Percentiles rank a stretch among this genome's conserved stretches.
phyloP scores from a whole-genome alignment of 192 early-diverging fungal species.

The Coemansia sp. region DNA sequence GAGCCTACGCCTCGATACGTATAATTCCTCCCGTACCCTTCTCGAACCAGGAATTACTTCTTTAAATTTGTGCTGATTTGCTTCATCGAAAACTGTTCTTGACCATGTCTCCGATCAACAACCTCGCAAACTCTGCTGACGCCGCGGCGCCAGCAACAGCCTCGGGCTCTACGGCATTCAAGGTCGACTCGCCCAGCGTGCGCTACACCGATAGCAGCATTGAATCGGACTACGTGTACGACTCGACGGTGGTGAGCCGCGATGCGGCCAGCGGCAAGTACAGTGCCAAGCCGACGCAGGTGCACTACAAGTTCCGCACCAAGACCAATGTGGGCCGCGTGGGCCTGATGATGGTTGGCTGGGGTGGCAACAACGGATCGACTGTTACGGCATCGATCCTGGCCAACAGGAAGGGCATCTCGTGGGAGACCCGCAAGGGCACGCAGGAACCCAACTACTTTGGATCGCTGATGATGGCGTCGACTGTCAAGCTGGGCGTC shows the following conservation, averaged over 20 bases:
- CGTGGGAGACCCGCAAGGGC: constrained; percentile 93
- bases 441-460: constrained; percentile 93
- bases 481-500: constrained; percentile 93
- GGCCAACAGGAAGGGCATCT: constrained; percentile 85
- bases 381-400: constrained; percentile 95
- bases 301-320: constrained; percentile 88
- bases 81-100: constrained; percentile 1
- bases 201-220: constrained; percentile 79
- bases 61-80: constrained; percentile 27
- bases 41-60: not conserved
- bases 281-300: constrained; percentile 81
- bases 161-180: constrained; percentile 65
- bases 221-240: constrained; percentile 84
- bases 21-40: constrained; percentile 21
- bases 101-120: constrained; percentile 41
- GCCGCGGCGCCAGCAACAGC: constrained; percentile 25
- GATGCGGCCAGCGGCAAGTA: constrained; percentile 64
- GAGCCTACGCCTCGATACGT: constrained; percentile 68
- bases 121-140: constrained; percentile 32
- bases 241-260: constrained; percentile 79
- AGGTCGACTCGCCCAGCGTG: constrained; percentile 88
- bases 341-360: constrained; percentile 98
- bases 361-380: constrained; percentile 99
- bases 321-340: constrained; percentile 65
- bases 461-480: constrained; percentile 94